These are phyloP conservation scores for Malus fusca DNA, from an alignment of 306 rosid genomes.

Conservation along the genomic window DNA sequence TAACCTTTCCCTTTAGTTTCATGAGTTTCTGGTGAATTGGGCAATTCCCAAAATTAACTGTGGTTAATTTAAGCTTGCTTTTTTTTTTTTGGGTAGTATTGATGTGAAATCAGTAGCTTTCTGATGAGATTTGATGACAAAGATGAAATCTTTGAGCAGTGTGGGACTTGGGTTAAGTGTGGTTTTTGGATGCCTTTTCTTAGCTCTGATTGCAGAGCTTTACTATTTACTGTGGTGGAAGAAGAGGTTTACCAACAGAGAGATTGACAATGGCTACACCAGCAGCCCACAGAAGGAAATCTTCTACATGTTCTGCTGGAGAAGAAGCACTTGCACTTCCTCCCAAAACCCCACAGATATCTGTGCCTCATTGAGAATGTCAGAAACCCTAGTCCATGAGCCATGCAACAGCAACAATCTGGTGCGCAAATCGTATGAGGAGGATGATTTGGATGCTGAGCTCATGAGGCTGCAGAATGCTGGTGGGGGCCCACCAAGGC, in stretches of 20 bases:
- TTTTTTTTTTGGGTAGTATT: not conserved
- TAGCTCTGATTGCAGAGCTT: slow-evolving; percentile 91
- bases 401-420: slow-evolving; percentile 36
- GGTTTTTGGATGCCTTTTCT: slow-evolving; percentile 76
- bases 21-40: slow-evolving; percentile 16
- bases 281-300: slow-evolving; percentile 68
- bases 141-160: slow-evolving; percentile 89
- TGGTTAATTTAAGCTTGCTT: slow-evolving; percentile 4
- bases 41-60: not conserved
- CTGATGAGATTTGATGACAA: slow-evolving; percentile 43
- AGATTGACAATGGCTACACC: slow-evolving; percentile 56
- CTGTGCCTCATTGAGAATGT: slow-evolving; percentile 50
- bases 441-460: slow-evolving; percentile 56
- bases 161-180: slow-evolving; percentile 92
- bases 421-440: slow-evolving; percentile 64
- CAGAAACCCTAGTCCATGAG: slow-evolving; percentile 45
- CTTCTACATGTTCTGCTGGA: slow-evolving; percentile 88
- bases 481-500: slow-evolving; percentile 66
- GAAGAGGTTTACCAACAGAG: slow-evolving; percentile 67
- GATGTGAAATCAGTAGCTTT: slow-evolving; percentile 16
- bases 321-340: slow-evolving; percentile 42
- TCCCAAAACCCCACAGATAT: slow-evolving; percentile 41
- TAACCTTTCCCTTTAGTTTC: slow-evolving; percentile 9
- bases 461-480: slow-evolving; percentile 56
- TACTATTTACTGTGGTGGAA: slow-evolving; percentile 95